Base-by-base conservation (phyloP, 2,329 filamentous ascomycete species). In the Fusarium oligoseptatum region DNA sequence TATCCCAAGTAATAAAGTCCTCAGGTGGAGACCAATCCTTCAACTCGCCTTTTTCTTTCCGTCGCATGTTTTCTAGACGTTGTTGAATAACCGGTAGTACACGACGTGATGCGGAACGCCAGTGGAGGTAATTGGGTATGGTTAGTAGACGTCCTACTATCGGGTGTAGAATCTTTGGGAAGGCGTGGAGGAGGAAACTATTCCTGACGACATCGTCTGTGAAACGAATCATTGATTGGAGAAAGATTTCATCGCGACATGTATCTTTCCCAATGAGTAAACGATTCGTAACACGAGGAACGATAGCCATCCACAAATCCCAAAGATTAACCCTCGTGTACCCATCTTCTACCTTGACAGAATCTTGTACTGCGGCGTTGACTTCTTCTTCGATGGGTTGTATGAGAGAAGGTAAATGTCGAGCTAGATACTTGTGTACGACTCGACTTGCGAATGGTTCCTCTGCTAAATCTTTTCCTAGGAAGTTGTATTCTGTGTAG, bases 1-100 rank as follows among this genome's bases (percentile, higher is more conserved):
- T 88, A 55, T 84, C 83, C 90, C 89, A 92, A 6, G 87, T 89
- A 32, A 91, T 81, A 74, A 87, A 89, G 80, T 91, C 89, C 57
- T 90, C 88, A 0, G 88, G 87, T 8, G 86, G 83, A 4, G 80
- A 74, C 81, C 83, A 86, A 32, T 80, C 70, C 27, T 85, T 82
- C 64, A 83, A 84, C 3, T 80, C 82, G 2, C 80, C 81, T 8
- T 76, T 76, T 3, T 82, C 82, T 61, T 86, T 85, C 61, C 81
- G 83, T 29, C 78, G 75, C 77, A 90, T 85, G 60, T 87, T 83
- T 12, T 82, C 76, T 10, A 90, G 81, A 1, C 89, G 86, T 73
- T 87, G 77, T 34, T 82, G 76, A 66, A 91, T 87, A n/a, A 88
- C 57, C 0, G 89, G 88, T 7, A 86, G 67, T 6, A 87, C 82